Percentiles rank a stretch among this genome's conserved stretches.
phyloP scores from a whole-genome alignment of 441 rosid genomes.

The Theobroma grandiflorum region DNA sequence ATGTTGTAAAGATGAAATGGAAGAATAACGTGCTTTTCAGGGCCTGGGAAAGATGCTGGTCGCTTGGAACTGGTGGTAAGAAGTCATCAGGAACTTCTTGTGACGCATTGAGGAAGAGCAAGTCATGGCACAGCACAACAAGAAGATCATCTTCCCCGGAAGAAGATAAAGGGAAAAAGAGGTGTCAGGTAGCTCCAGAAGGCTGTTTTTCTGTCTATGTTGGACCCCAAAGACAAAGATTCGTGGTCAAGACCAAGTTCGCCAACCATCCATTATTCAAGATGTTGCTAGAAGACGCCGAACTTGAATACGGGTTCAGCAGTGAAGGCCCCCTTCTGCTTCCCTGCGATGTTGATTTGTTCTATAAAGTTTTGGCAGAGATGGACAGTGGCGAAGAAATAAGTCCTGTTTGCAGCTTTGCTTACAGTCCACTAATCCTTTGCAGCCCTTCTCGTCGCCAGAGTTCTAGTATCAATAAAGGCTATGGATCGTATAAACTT shows the following conservation, averaged over 20 bases:
- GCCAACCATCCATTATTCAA: conserved; percentile 66
- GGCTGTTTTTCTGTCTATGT: conserved; percentile 72
- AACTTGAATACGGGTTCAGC: conserved; percentile 52
- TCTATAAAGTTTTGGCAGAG: conserved; percentile 54
- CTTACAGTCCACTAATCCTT: conserved; percentile 35
- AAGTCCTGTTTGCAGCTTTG: neutral
- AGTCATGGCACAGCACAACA: conserved; percentile 40
- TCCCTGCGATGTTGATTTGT: conserved; percentile 65
- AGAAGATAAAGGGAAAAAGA: conserved; percentile 26
- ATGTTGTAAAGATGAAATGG: conserved; percentile 30
- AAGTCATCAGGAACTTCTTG: conserved; percentile 9
- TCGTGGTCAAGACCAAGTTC: conserved; percentile 48
- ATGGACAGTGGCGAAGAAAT: conserved; percentile 40
- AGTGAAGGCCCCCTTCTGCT: conserved; percentile 62
- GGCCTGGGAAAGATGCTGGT: conserved; percentile 54
- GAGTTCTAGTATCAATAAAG: conserved; percentile 14
- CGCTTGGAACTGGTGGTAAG: conserved; percentile 26
- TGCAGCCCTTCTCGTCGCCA: conserved; percentile 39
- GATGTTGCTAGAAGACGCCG: conserved; percentile 65
- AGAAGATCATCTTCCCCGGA: neutral
- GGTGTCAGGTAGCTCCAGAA: conserved; percentile 36
- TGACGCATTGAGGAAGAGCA: conserved; percentile 42
- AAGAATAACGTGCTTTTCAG: conserved; percentile 43
- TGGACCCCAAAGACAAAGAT: conserved; percentile 52
- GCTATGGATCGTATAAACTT: conserved; percentile 45